Conservation (phyloP, 2,329 filamentous ascomycete genomes). For the Colletotrichum sp. region DNA sequence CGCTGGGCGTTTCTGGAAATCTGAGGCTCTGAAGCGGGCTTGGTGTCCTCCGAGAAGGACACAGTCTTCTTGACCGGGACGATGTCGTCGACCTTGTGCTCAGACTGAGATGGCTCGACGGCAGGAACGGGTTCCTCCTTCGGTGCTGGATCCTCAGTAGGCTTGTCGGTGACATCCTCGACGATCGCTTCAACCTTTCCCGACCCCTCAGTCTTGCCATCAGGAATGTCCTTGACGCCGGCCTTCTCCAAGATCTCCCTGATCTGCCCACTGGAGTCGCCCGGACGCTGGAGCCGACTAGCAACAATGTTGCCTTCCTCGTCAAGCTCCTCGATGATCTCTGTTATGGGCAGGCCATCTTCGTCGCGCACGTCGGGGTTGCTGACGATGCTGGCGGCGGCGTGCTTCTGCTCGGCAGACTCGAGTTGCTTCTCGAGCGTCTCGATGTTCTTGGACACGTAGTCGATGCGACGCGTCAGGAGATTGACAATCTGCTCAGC, state of each 20-base stretch:
- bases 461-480: constrained; percentile 81
- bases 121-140: not conserved
- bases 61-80: constrained; percentile 60
- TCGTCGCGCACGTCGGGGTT: constrained; percentile 69
- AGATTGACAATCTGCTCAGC: constrained; percentile 69
- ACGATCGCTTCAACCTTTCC: not conserved
- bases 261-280: constrained; percentile 70
- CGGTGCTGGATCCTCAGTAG: not conserved
- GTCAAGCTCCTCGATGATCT: constrained; percentile 92
- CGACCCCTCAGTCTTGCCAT: constrained; percentile 15
- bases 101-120: not conserved
- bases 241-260: constrained; percentile 77
- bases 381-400: constrained; percentile 63
- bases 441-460: constrained; percentile 81
- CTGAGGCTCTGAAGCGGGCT: constrained; percentile 45
- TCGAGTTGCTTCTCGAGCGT: constrained; percentile 77
- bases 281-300: constrained; percentile 69
- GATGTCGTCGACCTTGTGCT: not conserved
- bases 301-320: constrained; percentile 86
- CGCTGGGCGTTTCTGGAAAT: constrained; percentile 48
- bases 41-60: constrained; percentile 67
- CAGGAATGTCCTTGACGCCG: constrained; percentile 62
- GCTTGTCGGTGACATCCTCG: constrained; percentile 20
- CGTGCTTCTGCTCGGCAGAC: constrained; percentile 71
- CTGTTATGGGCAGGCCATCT: constrained; percentile 78